Percentiles rank a stretch among this genome's conserved stretches.
Conservation (phyloP, 441 rosid genomes). For the Brassica balearica region DNA sequence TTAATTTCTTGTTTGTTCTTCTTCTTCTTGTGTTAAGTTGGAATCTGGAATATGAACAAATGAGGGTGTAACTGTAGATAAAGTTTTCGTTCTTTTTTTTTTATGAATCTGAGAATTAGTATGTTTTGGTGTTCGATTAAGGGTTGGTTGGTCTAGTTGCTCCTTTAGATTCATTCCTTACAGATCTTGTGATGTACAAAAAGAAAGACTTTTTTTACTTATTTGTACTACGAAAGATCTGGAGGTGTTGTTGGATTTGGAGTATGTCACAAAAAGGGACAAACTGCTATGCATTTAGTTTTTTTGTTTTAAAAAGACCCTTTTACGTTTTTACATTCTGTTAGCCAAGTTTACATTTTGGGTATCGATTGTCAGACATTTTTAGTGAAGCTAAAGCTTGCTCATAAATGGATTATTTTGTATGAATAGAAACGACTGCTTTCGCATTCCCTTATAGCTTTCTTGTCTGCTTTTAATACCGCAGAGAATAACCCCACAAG, state of each 20-base stretch:
- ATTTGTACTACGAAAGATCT: background rate
- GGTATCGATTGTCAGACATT: too few relatives aligned
- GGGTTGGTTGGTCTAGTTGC: background rate
- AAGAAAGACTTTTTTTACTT: background rate
- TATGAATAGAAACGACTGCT: background rate
- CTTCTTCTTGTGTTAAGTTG: slow-evolving; percentile 9
- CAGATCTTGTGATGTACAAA: slow-evolving; percentile 25
- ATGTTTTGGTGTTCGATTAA: background rate
- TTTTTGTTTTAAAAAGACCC: background rate
- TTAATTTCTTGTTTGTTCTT: slow-evolving; percentile 9
- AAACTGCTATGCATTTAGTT: background rate
- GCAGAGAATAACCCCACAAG: slow-evolving; percentile 7
- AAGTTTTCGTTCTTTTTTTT: background rate
- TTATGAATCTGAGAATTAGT: slow-evolving; percentile 12
- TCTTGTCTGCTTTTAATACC: background rate
- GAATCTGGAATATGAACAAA: slow-evolving; percentile 2
- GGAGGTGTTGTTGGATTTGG: background rate
- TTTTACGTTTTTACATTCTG: too few relatives aligned
- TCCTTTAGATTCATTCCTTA: background rate
- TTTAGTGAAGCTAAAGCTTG: background rate
- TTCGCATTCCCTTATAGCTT: slow-evolving; percentile 1
- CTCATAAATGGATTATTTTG: background rate
- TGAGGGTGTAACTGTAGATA: background rate
- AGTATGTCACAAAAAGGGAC: slow-evolving; percentile 1
- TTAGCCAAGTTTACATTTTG: too few relatives aligned